Percentiles rank a stretch among this genome's conserved stretches.
These are phyloP conservation scores for Smallanthus sonchifolius DNA, from an alignment of 129 eudicot species.

Conservation along the genomic window DNA sequence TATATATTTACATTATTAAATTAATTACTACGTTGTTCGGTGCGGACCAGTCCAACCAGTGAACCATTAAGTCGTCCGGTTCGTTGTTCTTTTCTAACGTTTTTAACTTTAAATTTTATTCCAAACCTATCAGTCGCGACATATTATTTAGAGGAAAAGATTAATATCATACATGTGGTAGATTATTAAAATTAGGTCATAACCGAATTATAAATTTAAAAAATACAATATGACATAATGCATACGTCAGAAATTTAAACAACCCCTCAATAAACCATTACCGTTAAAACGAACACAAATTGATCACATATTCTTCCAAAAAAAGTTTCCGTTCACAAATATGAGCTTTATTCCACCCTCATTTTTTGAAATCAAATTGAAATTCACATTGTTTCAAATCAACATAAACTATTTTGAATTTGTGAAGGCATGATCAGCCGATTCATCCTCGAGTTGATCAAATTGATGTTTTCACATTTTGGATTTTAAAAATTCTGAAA, in stretches of 20 bases:
- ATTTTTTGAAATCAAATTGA: background rate
- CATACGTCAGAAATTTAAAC: background rate
- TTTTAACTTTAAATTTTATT: no score
- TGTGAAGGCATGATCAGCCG: conserved; percentile 7
- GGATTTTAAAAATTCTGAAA: background rate
- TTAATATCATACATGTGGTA: no score
- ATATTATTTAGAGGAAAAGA: no score
- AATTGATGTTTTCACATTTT: background rate
- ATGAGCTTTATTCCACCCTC: conserved; percentile 1
- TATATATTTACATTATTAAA: no score
- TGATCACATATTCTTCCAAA: background rate
- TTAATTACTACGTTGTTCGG: no score
- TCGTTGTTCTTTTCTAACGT: no score
- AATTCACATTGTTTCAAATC: conserved; percentile 11
- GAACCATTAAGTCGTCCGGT: no score
- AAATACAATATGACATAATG: background rate
- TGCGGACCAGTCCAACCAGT: no score
- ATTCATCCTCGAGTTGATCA: background rate
- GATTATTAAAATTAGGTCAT: no score
- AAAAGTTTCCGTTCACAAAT: background rate
- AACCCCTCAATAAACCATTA: background rate
- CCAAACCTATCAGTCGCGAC: no score
- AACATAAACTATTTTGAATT: background rate
- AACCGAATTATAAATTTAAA: conserved; percentile 31
- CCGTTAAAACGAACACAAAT: conserved; percentile 14